phyloP scores from a whole-genome alignment of 139 green algal genomes.

The Bryopsis sp. region DNA sequence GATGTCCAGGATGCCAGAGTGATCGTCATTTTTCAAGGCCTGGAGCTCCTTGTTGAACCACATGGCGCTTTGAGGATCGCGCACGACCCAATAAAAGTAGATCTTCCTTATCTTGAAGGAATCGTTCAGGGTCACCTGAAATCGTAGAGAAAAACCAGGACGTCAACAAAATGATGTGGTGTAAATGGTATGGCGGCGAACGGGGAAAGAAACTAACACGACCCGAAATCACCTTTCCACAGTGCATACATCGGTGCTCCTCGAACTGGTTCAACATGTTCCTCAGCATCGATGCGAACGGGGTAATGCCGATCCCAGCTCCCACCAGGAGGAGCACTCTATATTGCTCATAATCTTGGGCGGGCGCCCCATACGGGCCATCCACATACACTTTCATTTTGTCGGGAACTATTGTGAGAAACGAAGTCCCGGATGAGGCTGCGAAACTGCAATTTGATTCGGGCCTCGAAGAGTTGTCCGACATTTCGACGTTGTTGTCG shows the following conservation, averaged over 20 bases:
- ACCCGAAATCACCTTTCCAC: conserved; percentile 21
- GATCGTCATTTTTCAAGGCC: neutral
- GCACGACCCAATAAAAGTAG: conserved; percentile 11
- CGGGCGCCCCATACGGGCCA: conserved; percentile 23
- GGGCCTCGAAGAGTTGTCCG: neutral
- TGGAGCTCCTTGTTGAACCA: conserved; percentile 13
- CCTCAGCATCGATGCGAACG: conserved; percentile 24
- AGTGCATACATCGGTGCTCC: conserved; percentile 10
- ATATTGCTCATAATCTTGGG: conserved; percentile 22
- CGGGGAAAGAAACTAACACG: too few species aligned
- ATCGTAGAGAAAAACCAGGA: too few species aligned
- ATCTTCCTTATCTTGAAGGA: neutral
- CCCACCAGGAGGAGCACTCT: conserved; percentile 24
- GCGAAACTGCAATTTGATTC: neutral
- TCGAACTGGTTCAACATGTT: conserved; percentile 18
- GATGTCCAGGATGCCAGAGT: neutral
- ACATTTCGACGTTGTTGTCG: neutral
- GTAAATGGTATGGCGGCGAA: too few species aligned
- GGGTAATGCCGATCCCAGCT: conserved; percentile 30
- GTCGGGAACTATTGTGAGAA: neutral
- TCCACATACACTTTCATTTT: conserved; percentile 15
- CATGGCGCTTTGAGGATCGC: neutral
- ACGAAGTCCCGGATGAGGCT: neutral
- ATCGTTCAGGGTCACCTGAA: neutral
- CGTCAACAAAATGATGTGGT: too few species aligned